Evolutionary conservation across 345 rosid species (phyloP).

Genomic region (Camelina neglecta): DNA sequence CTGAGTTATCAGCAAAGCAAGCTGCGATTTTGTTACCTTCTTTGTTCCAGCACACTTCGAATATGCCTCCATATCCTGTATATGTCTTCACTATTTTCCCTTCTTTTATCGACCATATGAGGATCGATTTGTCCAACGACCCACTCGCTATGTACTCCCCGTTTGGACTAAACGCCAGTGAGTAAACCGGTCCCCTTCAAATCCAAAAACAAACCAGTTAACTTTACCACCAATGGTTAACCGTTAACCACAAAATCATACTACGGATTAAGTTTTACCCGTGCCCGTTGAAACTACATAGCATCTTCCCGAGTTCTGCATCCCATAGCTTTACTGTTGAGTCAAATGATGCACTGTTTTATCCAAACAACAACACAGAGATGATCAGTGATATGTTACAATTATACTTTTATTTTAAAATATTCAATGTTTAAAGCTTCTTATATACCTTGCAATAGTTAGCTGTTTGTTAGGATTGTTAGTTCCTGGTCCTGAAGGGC

Average conservation of each 20-base stretch:
- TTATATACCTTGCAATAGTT: constrained; percentile 77
- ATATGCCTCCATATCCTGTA: constrained; percentile 87
- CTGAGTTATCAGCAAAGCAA: constrained; percentile 85
- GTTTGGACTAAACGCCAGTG: constrained; percentile 96
- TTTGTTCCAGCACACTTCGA: constrained; percentile 97
- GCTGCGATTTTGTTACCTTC: constrained; percentile 98
- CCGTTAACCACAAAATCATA: constrained; percentile 1
- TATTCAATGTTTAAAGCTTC: not conserved
- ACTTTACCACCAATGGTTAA: constrained; percentile 10
- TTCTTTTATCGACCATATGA: constrained; percentile 93
- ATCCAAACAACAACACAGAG: constrained; percentile 17
- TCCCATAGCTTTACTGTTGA: constrained; percentile 98
- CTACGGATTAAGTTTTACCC: constrained; percentile 48
- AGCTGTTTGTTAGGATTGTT: constrained; percentile 92
- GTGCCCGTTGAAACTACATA: constrained; percentile 89
- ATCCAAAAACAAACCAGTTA: not conserved
- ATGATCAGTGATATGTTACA: not conserved
- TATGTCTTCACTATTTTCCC: constrained; percentile 89
- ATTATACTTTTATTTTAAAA: not conserved
- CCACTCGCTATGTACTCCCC: constrained; percentile 97
- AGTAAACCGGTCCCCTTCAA: constrained; percentile 88
- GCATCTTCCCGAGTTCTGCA: constrained; percentile 87
- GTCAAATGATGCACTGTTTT: constrained; percentile 93
- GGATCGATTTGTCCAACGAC: constrained; percentile 85
- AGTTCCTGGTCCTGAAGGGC: constrained; percentile 92